Evolutionary conservation across 768 basidiomycete genomes (phyloP), one percentile per base, ranked within the genome.

Genomic region (Boletellus sp.): DNA sequence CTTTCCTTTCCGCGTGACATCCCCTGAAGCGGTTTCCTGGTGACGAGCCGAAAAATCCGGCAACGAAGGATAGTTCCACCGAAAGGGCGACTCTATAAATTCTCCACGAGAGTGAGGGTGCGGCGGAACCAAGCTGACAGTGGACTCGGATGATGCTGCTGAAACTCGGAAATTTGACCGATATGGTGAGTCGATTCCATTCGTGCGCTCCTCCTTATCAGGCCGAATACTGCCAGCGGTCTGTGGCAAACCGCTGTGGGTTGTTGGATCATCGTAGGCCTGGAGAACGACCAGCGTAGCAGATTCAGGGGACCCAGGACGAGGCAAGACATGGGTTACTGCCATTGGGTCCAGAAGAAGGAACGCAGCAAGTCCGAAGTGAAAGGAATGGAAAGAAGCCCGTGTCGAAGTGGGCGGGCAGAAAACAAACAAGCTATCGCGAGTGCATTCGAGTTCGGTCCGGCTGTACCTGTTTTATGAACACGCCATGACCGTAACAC

Each of bases 31-130:
- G 1, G 26, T 15, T 38, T 47, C 54, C 3, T 41, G 53, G 23
- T 50, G 52, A n/a, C 51, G 44, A 3, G 23, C 33, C 10, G 66
- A 61, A 24, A 56, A 44, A 10, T 60, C 58, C 1, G 64, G 46
- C 6, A 60, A 33, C 6, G 54, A 58, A 15, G 68, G 58, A 19
- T 57, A 51, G 38, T 62, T 70, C 67, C 68, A 68, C 51, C 57
- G 50, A 32, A 68, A 68, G 6, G 68, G 68, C 0, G 60, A 65
- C 39, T 66, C 64, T 2, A 36, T 58, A 7, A 56, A 55, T 52
- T 70, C 68, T 45, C 55, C 47, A 7, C 48, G 45, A 20, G 45
- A 44, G 22, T 60, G 56, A 10, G 28, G n/a, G 26, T 45, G 56
- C n/a, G 53, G 56, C 13, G 56, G 54, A 19, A 68, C 54, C 43